Evolutionary conservation across 2,329 filamentous ascomycete genomes (phyloP), one percentile per base, ranked within the genome.

Genomic region (Ophiognomonia clavigignenti-juglandacearum): DNA sequence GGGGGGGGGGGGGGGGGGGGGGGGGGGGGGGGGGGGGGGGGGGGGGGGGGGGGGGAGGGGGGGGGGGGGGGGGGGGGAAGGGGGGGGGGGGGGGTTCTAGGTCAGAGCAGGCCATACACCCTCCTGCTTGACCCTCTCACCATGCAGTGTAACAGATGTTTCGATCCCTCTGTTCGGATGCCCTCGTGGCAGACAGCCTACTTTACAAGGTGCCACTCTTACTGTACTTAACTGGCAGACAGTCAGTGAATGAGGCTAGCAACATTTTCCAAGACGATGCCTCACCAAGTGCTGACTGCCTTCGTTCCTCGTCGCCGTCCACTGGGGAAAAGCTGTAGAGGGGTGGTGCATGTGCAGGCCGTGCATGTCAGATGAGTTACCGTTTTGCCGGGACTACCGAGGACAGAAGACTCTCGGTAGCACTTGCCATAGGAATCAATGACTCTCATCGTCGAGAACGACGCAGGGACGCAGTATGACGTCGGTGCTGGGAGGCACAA

Each of bases 141-240:
- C 29, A 39, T 48, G 49, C 20, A 14, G 45, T 51, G 49, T 31
- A 45, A 48, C 29, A 22, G 37, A 38, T 45, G 37, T 35, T 41
- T 43, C 34, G 27, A 41, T 51, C 26, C 16, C 37, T 37, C 41
- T 48, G 4, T 16, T 16, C 27, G 38, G 26, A 37, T 41, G 32
- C 6, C 44, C 48, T 50, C 48, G 46, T 51, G 49, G 45, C 49
- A 47, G 39, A 43, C 29, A 43, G 31, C 24, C n/a, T n/a, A n/a
- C n/a, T n/a, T n/a, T n/a, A n/a, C n/a, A n/a, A n/a, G n/a, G 29
- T 31, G 44, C 18, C 38, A 36, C 14, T 11, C 35, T 39, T 35
- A 38, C 14, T 9, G 39, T 34, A 13, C 11, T 22, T 29, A 31
- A 31, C 45, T n/a, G 20, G 5, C 36, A 44, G 18, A 23, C 32